Conservation (phyloP, 2,329 filamentous ascomycete genomes). For the Parafenestella ontariensis region DNA sequence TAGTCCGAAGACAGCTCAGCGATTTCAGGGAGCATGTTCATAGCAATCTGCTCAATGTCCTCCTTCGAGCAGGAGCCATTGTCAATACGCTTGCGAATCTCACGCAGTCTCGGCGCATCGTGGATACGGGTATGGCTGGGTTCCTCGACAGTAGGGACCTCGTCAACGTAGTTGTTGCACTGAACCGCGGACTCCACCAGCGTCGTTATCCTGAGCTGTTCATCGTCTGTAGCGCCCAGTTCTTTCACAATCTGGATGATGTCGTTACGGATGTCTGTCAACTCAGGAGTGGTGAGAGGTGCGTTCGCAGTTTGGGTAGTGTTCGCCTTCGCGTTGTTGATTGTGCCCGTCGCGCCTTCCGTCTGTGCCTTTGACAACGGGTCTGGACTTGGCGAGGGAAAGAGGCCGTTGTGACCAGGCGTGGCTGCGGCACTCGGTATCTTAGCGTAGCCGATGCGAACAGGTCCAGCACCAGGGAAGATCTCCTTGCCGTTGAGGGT, state of each 20-base stretch:
- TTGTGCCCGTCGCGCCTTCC: slow-evolving; percentile 45
- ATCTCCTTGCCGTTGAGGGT: slow-evolving; percentile 96
- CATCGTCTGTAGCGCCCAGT: slow-evolving; percentile 84
- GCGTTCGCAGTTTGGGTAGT: slow-evolving; percentile 54
- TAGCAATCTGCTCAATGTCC: slow-evolving; percentile 91
- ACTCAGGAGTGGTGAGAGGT: slow-evolving; percentile 71
- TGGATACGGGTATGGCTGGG: slow-evolving; percentile 87
- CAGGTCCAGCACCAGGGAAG: slow-evolving; percentile 92
- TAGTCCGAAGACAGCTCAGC: slow-evolving; percentile 95
- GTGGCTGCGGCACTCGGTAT: slow-evolving; percentile 88
- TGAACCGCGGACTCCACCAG: slow-evolving; percentile 80
- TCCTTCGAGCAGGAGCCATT: slow-evolving; percentile 85
- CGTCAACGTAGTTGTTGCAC: slow-evolving; percentile 74
- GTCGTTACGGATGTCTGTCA: slow-evolving; percentile 80
- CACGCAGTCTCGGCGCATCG: slow-evolving; percentile 91
- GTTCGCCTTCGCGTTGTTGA: slow-evolving; percentile 39
- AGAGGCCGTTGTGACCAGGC: slow-evolving; percentile 85
- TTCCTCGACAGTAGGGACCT: slow-evolving; percentile 89
- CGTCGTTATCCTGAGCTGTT: slow-evolving; percentile 72
- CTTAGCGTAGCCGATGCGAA: slow-evolving; percentile 97
- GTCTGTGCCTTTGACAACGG: slow-evolving; percentile 68
- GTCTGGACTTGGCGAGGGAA: slow-evolving; percentile 90
- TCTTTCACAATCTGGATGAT: slow-evolving; percentile 86
- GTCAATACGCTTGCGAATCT: slow-evolving; percentile 97
- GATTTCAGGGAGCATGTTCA: slow-evolving; percentile 95